phyloP scores from a whole-genome alignment of 805 yeast species.

The Isabelozyma rhagii region DNA sequence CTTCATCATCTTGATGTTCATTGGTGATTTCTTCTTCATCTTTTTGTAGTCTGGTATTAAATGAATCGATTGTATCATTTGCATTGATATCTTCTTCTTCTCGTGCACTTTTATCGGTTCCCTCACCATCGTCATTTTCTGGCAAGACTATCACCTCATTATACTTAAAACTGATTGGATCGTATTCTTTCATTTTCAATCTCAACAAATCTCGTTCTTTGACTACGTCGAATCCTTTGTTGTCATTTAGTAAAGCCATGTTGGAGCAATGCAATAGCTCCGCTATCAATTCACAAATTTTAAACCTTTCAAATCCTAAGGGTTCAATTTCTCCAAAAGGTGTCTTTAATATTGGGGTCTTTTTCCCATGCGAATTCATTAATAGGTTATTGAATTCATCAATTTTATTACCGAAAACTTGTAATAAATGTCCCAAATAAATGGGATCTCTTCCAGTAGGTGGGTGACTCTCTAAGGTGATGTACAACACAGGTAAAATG shows the following conservation, averaged over 20 bases:
- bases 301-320: conserved; percentile 44
- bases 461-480: conserved; percentile 43
- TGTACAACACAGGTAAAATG: conserved; percentile 42
- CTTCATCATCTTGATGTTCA: conserved; percentile 30
- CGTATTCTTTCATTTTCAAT: conserved; percentile 37
- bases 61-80: conserved; percentile 37
- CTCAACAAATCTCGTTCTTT: conserved; percentile 35
- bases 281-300: conserved; percentile 45
- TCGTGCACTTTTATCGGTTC: conserved; percentile 3
- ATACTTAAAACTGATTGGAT: conserved; percentile 44
- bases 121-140: conserved; percentile 8
- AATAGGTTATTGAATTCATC: conserved; percentile 35
- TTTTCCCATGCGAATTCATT: conserved; percentile 15
- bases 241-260: conserved; percentile 44
- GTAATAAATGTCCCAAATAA: conserved; percentile 41
- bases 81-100: conserved; percentile 9
- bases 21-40: conserved; percentile 18
- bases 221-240: conserved; percentile 42
- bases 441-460: conserved; percentile 49
- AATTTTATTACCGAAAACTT: conserved; percentile 38
- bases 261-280: conserved; percentile 46
- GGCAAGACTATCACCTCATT: conserved; percentile 41
- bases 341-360: conserved; percentile 18
- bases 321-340: conserved; percentile 40
- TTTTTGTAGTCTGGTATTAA: conserved; percentile 21